Base-by-base conservation (phyloP, 805 yeast species). In the Candida peoriensis region DNA sequence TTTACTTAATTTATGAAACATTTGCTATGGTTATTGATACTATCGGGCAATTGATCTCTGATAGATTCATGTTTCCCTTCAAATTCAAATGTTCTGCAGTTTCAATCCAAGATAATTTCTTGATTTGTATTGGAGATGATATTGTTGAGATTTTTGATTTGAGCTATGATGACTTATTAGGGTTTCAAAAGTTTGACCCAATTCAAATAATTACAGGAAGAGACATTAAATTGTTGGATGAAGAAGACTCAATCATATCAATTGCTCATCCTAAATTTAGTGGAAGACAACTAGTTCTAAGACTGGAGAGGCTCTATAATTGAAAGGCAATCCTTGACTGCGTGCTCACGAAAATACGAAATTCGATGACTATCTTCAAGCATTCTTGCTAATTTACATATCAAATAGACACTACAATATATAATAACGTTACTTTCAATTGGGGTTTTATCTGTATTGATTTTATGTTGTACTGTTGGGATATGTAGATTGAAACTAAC, bases 191-290 rank as follows among this genome's bases (percentile, higher is more conserved):
- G 24, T 45, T 65, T 16, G 70, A 70, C 23, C 70, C 81, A 10
- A 64, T 72, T 16, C 95, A 86, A 53, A 80, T 84, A 5, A 67
- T 86, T 26, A 71, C 78, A 4, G 90, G 90, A 16, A 81, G 78
- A 51, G 84, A 76, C 45, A 72, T 85, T 21, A 55, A 57, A 17
- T 48, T 69, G 16, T 36, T 74, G n/a, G 71, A 66, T 34, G 57
- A 57, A 4, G 64, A 63, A 15, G 51, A 66, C 31, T 57, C 71
- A 13, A 58, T 60, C 17, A 46, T 76, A 4, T 54, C 62, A 0
- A 54, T 82, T 64, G 81, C 85, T 14, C 87, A 85, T 48, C 94
- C 94, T 0, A 58, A 58, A 36, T 66, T 72, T 10, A 58, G 68
- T 3, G 85, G 78, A 2, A 63, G 83, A 41, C 93, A 83, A 52